A percentile compares a stretch with the other conserved stretches of the same genome.
Conservation (phyloP, 2,329 filamentous ascomycete genomes). For the Penicillium olsonii region DNA sequence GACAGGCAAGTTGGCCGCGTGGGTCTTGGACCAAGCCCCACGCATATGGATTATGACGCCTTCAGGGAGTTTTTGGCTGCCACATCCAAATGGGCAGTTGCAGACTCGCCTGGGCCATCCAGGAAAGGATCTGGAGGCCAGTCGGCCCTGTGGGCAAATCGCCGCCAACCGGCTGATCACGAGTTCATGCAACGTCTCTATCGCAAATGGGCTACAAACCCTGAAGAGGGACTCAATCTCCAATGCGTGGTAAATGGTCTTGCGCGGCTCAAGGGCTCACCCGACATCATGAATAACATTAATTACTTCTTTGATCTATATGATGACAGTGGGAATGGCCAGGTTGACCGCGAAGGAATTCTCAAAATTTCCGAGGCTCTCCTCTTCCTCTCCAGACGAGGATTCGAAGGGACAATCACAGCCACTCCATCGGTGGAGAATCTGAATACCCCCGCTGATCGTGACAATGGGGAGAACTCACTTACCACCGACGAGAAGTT, state of each 20-base stretch:
- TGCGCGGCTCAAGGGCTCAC: conserved; percentile 86
- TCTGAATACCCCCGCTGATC: conserved; percentile 45
- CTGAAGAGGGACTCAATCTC: conserved; percentile 74
- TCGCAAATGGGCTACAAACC: conserved; percentile 81
- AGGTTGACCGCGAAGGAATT: conserved; percentile 92
- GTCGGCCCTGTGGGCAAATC: conserved; percentile 60
- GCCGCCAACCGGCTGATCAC: conserved; percentile 76
- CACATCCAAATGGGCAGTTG: conserved; percentile 89
- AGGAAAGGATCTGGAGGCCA: conserved; percentile 53
- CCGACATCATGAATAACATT: conserved; percentile 97
- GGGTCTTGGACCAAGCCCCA: conserved; percentile 83
- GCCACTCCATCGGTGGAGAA: conserved; percentile 63
- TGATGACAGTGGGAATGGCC: conserved; percentile 87
- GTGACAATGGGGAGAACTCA: conserved; percentile 41
- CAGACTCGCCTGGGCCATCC: conserved; percentile 72
- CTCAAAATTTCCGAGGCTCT: conserved; percentile 91
- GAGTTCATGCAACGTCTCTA: conserved; percentile 92
- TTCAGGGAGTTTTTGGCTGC: conserved; percentile 92
- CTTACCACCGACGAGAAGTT: conserved; percentile 80
- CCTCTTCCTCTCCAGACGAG: conserved; percentile 86
- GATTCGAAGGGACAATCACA: conserved; percentile 73
- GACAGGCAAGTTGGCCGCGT: conserved; percentile 81
- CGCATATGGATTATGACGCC: conserved; percentile 94
- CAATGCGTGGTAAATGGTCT: conserved; percentile 91
- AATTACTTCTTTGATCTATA: conserved; percentile 98